A percentile compares a stretch with the other conserved stretches of the same genome.
phyloP scores from a whole-genome alignment of 805 yeast species.

The Ogataea pignaliae region DNA sequence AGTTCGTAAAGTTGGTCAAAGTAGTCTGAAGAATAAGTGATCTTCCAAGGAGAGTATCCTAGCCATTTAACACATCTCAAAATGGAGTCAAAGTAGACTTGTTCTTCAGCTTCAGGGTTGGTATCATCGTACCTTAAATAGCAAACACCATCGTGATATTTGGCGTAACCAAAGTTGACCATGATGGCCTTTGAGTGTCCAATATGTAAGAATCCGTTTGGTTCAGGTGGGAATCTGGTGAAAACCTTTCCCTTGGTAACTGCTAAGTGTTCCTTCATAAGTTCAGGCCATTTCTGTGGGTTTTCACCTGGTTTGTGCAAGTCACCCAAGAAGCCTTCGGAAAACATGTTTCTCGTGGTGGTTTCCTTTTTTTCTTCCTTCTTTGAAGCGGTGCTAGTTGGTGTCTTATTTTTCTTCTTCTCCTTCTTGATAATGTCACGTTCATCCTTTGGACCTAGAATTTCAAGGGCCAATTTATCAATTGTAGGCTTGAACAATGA shows the following conservation, averaged over 20 bases:
- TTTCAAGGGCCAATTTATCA: slow-evolving; percentile 66
- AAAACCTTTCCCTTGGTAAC: slow-evolving; percentile 78
- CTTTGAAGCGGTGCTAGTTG: slow-evolving; percentile 15
- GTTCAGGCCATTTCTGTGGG: slow-evolving; percentile 83
- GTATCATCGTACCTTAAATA: slow-evolving; percentile 95
- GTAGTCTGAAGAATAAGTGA: slow-evolving; percentile 94
- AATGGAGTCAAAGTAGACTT: slow-evolving; percentile 80
- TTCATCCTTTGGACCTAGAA: slow-evolving; percentile 94
- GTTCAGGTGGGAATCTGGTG: slow-evolving; percentile 98
- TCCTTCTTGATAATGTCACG: slow-evolving; percentile 81
- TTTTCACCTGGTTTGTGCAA: slow-evolving; percentile 94
- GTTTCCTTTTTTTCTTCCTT: slow-evolving; percentile 19
- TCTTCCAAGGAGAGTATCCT: slow-evolving; percentile 90
- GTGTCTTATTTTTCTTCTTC: slow-evolving; percentile 47
- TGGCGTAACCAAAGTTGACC: slow-evolving; percentile 97
- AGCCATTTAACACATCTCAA: slow-evolving; percentile 86
- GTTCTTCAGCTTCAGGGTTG: slow-evolving; percentile 98
- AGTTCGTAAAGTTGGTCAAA: slow-evolving; percentile 83
- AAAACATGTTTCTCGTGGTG: slow-evolving; percentile 69
- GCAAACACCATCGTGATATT: slow-evolving; percentile 79
- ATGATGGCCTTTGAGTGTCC: slow-evolving; percentile 98
- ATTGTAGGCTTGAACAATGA: slow-evolving; percentile 80
- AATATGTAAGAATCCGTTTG: slow-evolving; percentile 94
- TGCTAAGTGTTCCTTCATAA: slow-evolving; percentile 74
- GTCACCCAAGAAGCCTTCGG: slow-evolving; percentile 93